Base-by-base conservation (phyloP, 331 rosid species). In the Rosa hybrid region DNA sequence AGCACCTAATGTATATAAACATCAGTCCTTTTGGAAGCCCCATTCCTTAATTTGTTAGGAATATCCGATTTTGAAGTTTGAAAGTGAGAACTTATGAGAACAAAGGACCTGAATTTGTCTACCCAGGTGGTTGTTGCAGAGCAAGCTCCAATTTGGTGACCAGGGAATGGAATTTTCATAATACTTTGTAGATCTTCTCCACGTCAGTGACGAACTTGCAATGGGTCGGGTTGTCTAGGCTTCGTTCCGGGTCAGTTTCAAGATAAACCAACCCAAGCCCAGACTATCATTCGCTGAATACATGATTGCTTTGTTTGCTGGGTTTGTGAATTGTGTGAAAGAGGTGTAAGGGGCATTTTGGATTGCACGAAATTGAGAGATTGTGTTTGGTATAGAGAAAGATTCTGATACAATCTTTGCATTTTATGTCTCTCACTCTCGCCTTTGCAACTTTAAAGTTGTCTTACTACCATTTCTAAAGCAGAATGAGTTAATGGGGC, bases 61-160 rank as follows among this genome's bases (percentile, higher is more conserved):
- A 72, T 11, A 73, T 53, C 48, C 48, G 12, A 13, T 17, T 7
- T 53, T 53, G 23, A 74, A 13, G 34, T n/a, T 54, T n/a, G n/a
- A 56, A 5, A 39, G 20, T 42, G 42, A 17, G 25, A 14, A 12
- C 13, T 12, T 74, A 20, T 67, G 25, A 38, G 16, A 18, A 14
- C 50, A 34, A 34, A 34, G 39, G 39, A 34, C 39, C 39, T 3
- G 4, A 34, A 34, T 34, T 34, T 34, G 39, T 34, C 39, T 0
- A 34, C 39, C 39, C 39, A 34, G 39, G 39, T 34, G 92, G 91
- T 82, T 94, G 90, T 41, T 86, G 88, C 76, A 94, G 79, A 57
- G 98, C 97, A 45, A 90, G 90, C 85, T 94, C 97, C 74, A 94
- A 78, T 75, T 94, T 94, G 1, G 90, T 89, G 82, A 90, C 92